Percentiles rank a stretch among this genome's conserved stretches.
Conservation (phyloP, 148 eudicot genomes). For the Chenopodium quinoa region DNA sequence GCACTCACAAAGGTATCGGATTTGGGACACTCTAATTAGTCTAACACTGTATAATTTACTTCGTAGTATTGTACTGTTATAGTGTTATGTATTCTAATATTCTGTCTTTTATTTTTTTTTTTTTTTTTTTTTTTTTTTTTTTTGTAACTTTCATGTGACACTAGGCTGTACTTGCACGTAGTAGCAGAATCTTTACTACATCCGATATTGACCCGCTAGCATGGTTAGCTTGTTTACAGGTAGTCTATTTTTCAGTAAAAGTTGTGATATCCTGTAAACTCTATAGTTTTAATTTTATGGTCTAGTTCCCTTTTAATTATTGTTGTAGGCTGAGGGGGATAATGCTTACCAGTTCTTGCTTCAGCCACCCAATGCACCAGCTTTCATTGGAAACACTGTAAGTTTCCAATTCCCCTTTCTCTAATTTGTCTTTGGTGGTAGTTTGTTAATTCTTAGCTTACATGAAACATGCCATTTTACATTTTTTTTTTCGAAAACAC, state of each 20-base stretch:
- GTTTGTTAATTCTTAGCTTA: not conserved
- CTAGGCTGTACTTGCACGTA: conserved; percentile 98
- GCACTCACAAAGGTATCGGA: conserved; percentile 64
- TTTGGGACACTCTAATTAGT: not conserved
- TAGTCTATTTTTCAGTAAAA: conserved; percentile 15
- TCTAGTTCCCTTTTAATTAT: not conserved
- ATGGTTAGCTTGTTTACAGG: conserved; percentile 90
- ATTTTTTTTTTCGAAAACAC: not conserved
- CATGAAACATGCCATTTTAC: not conserved
- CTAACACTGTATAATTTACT: too few species aligned
- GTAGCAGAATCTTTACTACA: conserved; percentile 70
- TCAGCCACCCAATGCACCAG: conserved; percentile 90
- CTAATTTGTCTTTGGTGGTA: not conserved
- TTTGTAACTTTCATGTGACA: conserved; percentile 7
- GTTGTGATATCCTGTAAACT: not conserved
- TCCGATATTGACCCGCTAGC: conserved; percentile 74
- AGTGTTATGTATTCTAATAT: not conserved
- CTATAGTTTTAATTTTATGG: not conserved
- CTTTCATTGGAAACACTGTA: conserved; percentile 97
- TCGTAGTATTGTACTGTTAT: not conserved
- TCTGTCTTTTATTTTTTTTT: not conserved
- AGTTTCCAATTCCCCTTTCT: conserved; percentile 21
- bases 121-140: not conserved
- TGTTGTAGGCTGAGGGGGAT: conserved; percentile 65
- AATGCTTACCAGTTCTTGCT: conserved; percentile 91